Base-by-base conservation (phyloP, 257 asterid genomes). In the Salvia splendens region DNA sequence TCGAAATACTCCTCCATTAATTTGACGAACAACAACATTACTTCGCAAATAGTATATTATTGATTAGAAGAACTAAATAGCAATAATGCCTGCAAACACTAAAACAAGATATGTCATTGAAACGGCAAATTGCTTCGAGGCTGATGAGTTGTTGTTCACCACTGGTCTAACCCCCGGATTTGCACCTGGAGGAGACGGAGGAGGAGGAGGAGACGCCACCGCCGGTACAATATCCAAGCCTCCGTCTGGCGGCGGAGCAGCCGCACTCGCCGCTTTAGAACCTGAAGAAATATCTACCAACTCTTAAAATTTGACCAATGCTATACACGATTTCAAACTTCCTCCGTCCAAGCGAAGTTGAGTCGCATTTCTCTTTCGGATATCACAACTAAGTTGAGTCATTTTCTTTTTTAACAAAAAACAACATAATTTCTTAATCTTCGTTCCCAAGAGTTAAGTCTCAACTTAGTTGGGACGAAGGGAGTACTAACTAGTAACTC, bases 121-220 rank as follows among this genome's bases (percentile, higher is more conserved):
- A 17, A 67, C 10, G 32, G 67, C 4, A 12, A 83, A 72, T 6
- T 71, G 46, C 61, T 8, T 68, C 15, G 89, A 69, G 41, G 80
- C 79, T 35, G 87, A 81, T 77, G 54, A 85, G 75, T 12, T 62
- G 63, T 4, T 68, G 49, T 61, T 76, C 70, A 80, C 49, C 67
- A 85, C 82, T 8, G 96, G 95, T 67, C 83, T 76, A 53, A 81
- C 74, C 57, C 85, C 81, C 5, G 86, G 81, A 77, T 78, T 80
- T 47, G 79, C 80, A 61, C 63, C 71, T 11, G 92, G 91, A n/a
- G n/a, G n/a, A n/a, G n/a, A n/a, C n/a, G n/a, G n/a, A n/a, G 90
- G 82, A 11, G 89, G 73, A 4, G 90, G 82, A 11, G 89, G 71
- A 33, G 88, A 20, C 33, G 79, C n/a, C 30, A 80, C 32, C 45